These are phyloP conservation scores for Penicillium sp. DNA, from an alignment of 2,329 filamentous ascomycete species.

Conservation along the genomic window DNA sequence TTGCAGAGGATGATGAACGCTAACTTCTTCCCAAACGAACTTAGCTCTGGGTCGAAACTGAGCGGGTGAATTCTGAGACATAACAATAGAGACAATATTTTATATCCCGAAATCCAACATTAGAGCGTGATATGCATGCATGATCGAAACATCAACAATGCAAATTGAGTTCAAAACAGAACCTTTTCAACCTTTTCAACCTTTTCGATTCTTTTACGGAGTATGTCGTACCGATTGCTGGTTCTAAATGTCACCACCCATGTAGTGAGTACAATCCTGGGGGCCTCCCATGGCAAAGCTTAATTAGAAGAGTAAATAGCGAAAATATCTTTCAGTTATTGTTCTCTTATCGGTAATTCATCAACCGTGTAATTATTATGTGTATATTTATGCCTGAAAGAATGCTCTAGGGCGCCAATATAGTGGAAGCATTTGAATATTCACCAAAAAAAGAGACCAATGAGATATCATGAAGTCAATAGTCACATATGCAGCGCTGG, in stretches of 20 bases:
- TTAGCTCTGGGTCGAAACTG: background rate
- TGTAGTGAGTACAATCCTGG: background rate
- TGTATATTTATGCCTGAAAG: background rate
- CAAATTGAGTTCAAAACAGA: background rate
- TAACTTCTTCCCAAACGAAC: background rate
- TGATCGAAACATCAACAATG: background rate
- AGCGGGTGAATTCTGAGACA: background rate
- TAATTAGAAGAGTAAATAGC: background rate
- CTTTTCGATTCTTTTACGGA: background rate
- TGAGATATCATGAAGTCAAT: conserved; percentile 15
- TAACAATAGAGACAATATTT: background rate
- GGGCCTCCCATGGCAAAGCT: background rate
- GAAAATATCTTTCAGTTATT: background rate
- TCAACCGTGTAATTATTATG: background rate
- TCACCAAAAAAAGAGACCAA: conserved; percentile 4
- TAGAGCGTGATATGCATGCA: background rate
- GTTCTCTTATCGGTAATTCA: background rate
- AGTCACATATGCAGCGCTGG: conserved; percentile 14
- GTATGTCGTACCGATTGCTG: background rate
- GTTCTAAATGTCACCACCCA: background rate
- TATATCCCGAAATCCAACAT: background rate
- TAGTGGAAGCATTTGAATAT: background rate
- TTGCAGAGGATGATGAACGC: background rate
- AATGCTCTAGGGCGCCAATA: background rate
- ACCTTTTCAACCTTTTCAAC: background rate